Conservation (phyloP, 1,284 basidiomycete genomes). For the Veloboletus limbatus region DNA sequence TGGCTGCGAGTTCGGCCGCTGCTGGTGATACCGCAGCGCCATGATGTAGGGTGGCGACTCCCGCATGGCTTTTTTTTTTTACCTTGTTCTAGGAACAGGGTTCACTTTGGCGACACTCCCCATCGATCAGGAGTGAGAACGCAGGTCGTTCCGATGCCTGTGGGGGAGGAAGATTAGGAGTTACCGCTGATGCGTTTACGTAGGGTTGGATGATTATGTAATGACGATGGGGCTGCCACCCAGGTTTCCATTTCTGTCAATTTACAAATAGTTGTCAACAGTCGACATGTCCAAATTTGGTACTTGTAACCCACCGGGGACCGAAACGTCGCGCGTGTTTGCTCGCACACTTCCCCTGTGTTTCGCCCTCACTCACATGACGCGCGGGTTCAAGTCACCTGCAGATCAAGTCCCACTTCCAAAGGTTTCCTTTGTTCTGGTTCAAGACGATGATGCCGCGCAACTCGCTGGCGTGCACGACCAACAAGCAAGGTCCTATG, state of each 20-base stretch:
- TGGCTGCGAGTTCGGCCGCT: slow-evolving; percentile 1
- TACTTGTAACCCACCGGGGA: background rate
- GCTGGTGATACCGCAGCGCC: slow-evolving; percentile 9
- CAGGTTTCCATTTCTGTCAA: slow-evolving; percentile 17
- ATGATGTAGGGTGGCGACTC: slow-evolving; percentile 12
- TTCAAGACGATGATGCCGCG: slow-evolving; percentile 56
- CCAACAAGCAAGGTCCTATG: slow-evolving; percentile 53
- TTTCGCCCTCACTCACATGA: slow-evolving; percentile 27
- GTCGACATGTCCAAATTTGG: slow-evolving; percentile 19
- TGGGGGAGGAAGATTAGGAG: slow-evolving; percentile 19
- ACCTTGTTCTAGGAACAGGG: background rate
- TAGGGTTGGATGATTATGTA: slow-evolving; percentile 22
- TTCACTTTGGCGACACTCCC: slow-evolving; percentile 1
- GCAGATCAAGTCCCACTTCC: slow-evolving; percentile 44
- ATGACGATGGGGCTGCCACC: too few species aligned
- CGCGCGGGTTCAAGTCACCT: slow-evolving; percentile 38
- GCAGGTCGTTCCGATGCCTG: slow-evolving; percentile 19
- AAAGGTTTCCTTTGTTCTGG: slow-evolving; percentile 57
- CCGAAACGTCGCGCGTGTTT: slow-evolving; percentile 6
- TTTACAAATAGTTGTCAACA: slow-evolving; percentile 18
- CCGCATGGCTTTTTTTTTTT: slow-evolving; percentile 1
- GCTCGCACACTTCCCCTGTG: slow-evolving; percentile 19
- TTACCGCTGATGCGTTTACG: slow-evolving; percentile 10
- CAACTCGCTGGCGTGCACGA: slow-evolving; percentile 55
- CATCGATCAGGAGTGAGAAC: slow-evolving; percentile 15